Conservation (phyloP, 257 asterid genomes). For the Ocimum tenuiflorum region DNA sequence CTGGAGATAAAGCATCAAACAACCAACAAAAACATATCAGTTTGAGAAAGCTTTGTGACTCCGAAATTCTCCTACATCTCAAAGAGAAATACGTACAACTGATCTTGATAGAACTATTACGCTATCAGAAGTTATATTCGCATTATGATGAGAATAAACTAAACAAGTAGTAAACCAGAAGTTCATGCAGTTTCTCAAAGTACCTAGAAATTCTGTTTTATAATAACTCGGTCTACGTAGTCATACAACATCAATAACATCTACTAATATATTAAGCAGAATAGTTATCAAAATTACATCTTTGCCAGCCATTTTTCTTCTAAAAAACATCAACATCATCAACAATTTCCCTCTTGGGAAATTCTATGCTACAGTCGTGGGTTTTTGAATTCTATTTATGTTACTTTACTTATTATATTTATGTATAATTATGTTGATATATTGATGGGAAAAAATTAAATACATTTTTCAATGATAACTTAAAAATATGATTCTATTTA, state of each 20-base stretch:
- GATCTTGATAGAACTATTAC: not conserved
- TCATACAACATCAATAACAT: not conserved
- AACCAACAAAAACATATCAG: not conserved
- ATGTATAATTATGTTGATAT: no score
- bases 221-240: not conserved
- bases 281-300: no score
- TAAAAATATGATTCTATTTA: no score
- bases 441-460: no score
- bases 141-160: not conserved
- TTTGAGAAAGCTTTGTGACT: not conserved
- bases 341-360: no score
- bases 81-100: not conserved
- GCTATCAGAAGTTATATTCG: not conserved
- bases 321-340: no score
- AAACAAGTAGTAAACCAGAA: not conserved
- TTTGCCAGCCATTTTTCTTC: no score
- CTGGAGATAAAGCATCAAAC: constrained; percentile 27
- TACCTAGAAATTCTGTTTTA: not conserved
- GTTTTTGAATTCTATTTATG: no score
- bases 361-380: no score
- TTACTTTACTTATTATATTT: no score
- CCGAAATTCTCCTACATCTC: not conserved
- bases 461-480: no score
- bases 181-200: not conserved
- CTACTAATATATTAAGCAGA: no score